Evolutionary conservation across 371 early-diverging fungal genomes (phyloP).

Genomic region (Mucor mucedo): DNA sequence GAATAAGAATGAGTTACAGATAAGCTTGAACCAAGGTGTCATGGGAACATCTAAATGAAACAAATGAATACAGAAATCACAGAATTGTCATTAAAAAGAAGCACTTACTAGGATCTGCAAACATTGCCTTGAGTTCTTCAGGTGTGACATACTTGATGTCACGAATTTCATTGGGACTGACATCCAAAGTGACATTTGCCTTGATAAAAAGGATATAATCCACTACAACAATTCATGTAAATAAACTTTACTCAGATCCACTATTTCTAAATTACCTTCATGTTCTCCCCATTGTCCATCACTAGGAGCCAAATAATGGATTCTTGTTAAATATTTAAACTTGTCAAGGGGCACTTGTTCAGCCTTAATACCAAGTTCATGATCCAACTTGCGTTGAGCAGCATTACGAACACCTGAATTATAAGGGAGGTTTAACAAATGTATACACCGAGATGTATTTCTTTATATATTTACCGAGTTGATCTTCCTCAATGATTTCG

Average conservation of each 20-base stretch:
- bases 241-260: background rate
- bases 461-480: slow-evolving; percentile 57
- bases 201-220: slow-evolving; percentile 91
- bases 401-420: slow-evolving; percentile 54
- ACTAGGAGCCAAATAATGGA: slow-evolving; percentile 93
- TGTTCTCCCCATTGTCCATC: slow-evolving; percentile 98
- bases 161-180: slow-evolving; percentile 88
- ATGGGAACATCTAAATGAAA: slow-evolving; percentile 57
- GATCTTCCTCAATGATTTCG: slow-evolving; percentile 83
- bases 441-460: no score
- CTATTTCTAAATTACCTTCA: slow-evolving; percentile 67
- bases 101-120: slow-evolving; percentile 62
- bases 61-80: background rate
- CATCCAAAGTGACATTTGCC: slow-evolving; percentile 67
- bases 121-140: slow-evolving; percentile 77
- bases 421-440: no score
- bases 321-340: slow-evolving; percentile 88
- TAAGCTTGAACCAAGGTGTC: slow-evolving; percentile 97
- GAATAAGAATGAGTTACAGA: slow-evolving; percentile 89
- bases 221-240: slow-evolving; percentile 46
- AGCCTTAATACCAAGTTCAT: slow-evolving; percentile 92
- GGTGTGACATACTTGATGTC: slow-evolving; percentile 78
- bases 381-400: slow-evolving; percentile 88
- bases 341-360: slow-evolving; percentile 80
- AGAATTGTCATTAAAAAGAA: background rate